Base-by-base conservation (phyloP, 371 early-diverging fungal species). In the Mortierella sp. region DNA sequence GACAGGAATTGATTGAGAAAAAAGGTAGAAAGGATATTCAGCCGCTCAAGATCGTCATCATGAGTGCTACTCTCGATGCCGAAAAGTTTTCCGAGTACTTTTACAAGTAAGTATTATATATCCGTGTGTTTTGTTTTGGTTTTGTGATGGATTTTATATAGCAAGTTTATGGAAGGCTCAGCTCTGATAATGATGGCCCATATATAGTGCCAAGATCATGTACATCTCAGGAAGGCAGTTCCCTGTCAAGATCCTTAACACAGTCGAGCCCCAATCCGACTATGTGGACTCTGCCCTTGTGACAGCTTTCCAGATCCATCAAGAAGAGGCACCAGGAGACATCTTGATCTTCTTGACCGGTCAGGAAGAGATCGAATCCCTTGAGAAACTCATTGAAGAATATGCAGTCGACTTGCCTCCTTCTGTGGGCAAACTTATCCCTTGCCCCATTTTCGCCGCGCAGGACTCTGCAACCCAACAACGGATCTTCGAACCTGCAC, bases 11-110 rank as follows among this genome's bases (percentile, higher is more conserved):
- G 64, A 70, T 68, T 47, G 27, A 75, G 15, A 51, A n/a, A n/a
- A n/a, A 72, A 41, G 73, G 86, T n/a, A 64, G 83, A 57, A 57
- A 66, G 27, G 81, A 81, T 37, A 70, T 84, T 49, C 72, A 75
- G 55, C 75, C 75, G 2, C 83, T 98, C 19, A 97, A 94, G 80
- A 89, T 98, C 21, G 86, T 99, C 15, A 89, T 99, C 60, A 99
- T 99, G 99, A 94, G 94, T 79, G 99, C 99, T 14, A 99, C 99
- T 0, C 80, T 98, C 51, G 94, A 99, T 78, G 94, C 97, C 3
- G 94, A 94, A 56, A 88, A 91, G 56, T 97, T 99, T 62, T 90
- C 95, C 2, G 86, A 84, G 44, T 98, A 94, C 80, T 97, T 96
- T 78, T 87, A 94, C 79, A 71, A 67, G 75, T 73, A 73, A 42